Evolutionary conservation across 1,284 basidiomycete species (phyloP), one percentile per base, ranked within the genome.

Genomic region (Puccinia horiana): DNA sequence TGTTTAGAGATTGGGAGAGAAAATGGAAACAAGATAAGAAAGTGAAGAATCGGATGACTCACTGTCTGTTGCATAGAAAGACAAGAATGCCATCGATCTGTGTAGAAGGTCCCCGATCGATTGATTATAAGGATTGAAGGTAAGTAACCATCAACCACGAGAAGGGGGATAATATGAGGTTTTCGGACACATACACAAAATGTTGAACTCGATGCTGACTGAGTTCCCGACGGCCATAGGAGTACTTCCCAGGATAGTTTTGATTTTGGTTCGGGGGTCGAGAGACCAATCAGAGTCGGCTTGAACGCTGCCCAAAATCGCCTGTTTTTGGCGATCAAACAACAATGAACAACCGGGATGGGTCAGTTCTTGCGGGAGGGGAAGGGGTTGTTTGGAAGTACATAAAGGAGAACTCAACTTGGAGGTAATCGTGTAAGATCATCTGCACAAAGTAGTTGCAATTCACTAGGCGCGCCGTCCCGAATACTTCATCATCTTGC

Each of bases 401-500:
- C 37, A 49, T n/a, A 44, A 32, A 75, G 40, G 67, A 14, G 23
- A n/a, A 81, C 49, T 56, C n/a, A 16, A 76, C 73, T 29, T 69
- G 80, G 47, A 67, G 52, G 61, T 78, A 76, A 67, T 67, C 73
- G 56, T 52, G 37, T 6, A 82, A 70, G 47, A 82, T 42, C 23
- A 82, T 69, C 52, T 61, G 52, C 4, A 65, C 91, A 85, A 93
- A 93, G 85, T 88, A 91, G 1, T 89, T 92, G 75, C 90, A 92
- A 86, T 94, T 94, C 83, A 94, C 90, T 72, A 93, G 88, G 52
- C 93, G 89, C 11, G 93, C 89, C 32, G 91, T 91, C 81, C 92
- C 89, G 88, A 93, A 94, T 76, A 94, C 90, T 85, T 93, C 92
- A 74, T 92, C 91, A 44, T 88, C 85, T 32, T 85, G 86, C 23